Evolutionary conservation across 2,329 filamentous ascomycete species (phyloP).

Genomic region (Penicillium sp.): DNA sequence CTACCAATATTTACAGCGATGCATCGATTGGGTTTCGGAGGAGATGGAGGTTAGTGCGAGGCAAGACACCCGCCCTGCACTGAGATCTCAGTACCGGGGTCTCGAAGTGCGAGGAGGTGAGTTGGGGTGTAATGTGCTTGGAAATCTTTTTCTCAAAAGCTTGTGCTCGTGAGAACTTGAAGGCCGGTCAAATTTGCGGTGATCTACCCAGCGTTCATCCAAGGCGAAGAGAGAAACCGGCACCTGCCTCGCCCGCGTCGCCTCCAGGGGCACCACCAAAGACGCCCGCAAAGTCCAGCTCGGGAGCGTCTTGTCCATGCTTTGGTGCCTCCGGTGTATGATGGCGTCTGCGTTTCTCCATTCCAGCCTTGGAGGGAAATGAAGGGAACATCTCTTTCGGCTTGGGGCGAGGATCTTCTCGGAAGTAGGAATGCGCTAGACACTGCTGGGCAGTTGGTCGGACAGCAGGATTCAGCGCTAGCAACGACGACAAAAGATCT

Average conservation of each 20-base stretch:
- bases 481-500: constrained; percentile 60
- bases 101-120: too few species aligned
- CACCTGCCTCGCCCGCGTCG: constrained; percentile 56
- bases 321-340: constrained; percentile 78
- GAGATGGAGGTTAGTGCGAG: too few species aligned
- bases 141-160: too few species aligned
- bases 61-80: too few species aligned
- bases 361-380: constrained; percentile 89
- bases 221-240: constrained; percentile 57
- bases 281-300: constrained; percentile 63
- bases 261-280: constrained; percentile 62
- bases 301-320: constrained; percentile 63
- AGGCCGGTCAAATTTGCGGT: background rate
- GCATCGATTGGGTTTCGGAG: too few species aligned
- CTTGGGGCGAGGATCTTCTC: constrained; percentile 83
- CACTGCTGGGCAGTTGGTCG: constrained; percentile 69
- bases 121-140: too few species aligned
- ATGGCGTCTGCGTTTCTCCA: constrained; percentile 69
- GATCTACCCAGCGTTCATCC: constrained; percentile 22
- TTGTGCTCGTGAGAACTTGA: too few species aligned
- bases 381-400: constrained; percentile 90
- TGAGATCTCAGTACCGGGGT: too few species aligned
- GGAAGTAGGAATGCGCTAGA: constrained; percentile 76
- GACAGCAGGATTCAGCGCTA: constrained; percentile 66
- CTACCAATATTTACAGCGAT: too few species aligned